Evolutionary conservation across 345 rosid species (phyloP).

Genomic region (Ceriops decandra): DNA sequence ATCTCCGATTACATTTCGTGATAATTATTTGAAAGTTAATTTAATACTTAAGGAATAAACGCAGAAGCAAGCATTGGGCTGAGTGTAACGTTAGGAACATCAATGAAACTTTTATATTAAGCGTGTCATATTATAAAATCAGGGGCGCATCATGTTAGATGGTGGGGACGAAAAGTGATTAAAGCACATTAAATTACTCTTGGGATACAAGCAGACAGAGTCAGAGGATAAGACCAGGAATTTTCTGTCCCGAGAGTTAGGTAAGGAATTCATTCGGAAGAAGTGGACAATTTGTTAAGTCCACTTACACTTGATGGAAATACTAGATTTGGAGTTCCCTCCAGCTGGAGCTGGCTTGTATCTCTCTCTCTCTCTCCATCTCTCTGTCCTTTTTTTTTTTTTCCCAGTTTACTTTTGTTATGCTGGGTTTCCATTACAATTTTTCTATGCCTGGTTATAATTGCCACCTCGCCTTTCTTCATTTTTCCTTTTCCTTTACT

Average conservation of each 20-base stretch:
- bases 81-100: too few relatives aligned
- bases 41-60: too few relatives aligned
- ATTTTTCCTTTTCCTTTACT: constrained; percentile 47
- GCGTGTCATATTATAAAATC: too few relatives aligned
- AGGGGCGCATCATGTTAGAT: too few relatives aligned
- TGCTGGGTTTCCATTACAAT: neutral
- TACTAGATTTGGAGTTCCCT: constrained; percentile 19
- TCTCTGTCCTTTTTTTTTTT: neutral
- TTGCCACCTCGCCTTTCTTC: constrained; percentile 32
- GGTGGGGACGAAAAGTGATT: too few relatives aligned
- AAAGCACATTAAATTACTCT: too few relatives aligned
- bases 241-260: neutral
- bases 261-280: neutral
- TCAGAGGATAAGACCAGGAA: neutral
- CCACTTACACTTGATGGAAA: neutral
- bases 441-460: constrained; percentile 34
- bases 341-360: constrained; percentile 16
- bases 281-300: constrained; percentile 9
- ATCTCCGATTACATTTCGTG: too few relatives aligned
- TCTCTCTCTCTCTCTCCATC: neutral
- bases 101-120: too few relatives aligned
- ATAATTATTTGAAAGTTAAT: too few relatives aligned
- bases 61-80: too few relatives aligned
- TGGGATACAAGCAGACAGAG: too few relatives aligned
- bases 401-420: neutral